Evolutionary conservation across 2,329 filamentous ascomycete genomes (phyloP).

Genomic region (Neophaeococcomyces aloes): DNA sequence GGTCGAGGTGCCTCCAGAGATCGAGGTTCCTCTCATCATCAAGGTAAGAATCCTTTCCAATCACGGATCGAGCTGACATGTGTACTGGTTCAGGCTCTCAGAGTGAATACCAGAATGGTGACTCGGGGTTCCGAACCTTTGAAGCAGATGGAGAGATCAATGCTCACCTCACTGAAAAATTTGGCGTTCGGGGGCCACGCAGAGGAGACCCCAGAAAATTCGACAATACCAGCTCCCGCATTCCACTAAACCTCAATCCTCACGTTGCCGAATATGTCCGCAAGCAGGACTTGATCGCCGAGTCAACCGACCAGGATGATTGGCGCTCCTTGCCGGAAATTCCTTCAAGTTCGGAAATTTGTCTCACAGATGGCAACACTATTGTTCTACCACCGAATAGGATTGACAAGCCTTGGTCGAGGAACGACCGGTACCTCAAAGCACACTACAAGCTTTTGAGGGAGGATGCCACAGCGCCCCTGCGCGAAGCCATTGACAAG

Average conservation of each 20-base stretch:
- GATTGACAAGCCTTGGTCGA: constrained; percentile 47
- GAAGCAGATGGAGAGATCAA: constrained; percentile 15
- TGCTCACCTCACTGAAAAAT: constrained; percentile 16
- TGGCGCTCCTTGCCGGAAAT: constrained; percentile 33
- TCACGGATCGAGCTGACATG: neutral
- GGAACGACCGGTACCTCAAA: constrained; percentile 56
- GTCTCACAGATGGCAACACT: constrained; percentile 21
- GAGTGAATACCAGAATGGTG: neutral
- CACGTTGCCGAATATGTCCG: constrained; percentile 18
- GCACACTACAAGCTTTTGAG: constrained; percentile 66
- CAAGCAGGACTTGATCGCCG: constrained; percentile 24
- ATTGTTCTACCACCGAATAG: constrained; percentile 43
- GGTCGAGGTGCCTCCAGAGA: constrained; percentile 5
- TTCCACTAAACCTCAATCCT: constrained; percentile 10
- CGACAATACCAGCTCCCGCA: neutral
- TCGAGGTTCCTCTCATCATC: too few species aligned
- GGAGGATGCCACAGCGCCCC: constrained; percentile 59
- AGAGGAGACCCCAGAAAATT: neutral
- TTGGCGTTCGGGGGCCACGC: constrained; percentile 7
- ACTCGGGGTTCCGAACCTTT: neutral
- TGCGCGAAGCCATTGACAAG: constrained; percentile 55
- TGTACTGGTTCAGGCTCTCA: neutral
- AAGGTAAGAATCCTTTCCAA: too few species aligned
- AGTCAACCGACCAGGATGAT: constrained; percentile 22
- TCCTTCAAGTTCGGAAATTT: constrained; percentile 31